Base-by-base conservation (phyloP, 306 rosid genomes). In the Dalbergia cochinchinensis region DNA sequence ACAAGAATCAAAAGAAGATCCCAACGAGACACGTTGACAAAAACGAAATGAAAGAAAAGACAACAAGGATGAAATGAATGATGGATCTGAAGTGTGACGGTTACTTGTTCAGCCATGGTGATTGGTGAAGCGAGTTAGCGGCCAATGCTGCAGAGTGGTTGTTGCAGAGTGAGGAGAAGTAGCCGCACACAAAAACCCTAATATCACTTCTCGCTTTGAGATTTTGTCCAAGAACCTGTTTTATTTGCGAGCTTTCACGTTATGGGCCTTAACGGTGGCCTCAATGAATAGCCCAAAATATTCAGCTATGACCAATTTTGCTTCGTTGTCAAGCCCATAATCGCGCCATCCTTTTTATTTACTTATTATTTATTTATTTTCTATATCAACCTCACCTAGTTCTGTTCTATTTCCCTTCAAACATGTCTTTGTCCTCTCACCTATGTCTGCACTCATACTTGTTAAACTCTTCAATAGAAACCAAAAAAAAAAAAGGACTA, bases 41-140 rank as follows among this genome's bases (percentile, higher is more conserved):
- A 80, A 14, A 66, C 6, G 7, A 1, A 51, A 6, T 7, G 11
- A n/a, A 15, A 4, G 65, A 66, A 14, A 13, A 11, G 19, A 7
- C 18, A 22, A 18, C 37, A 26, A 13, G n/a, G n/a, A 31, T 47
- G 4, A 37, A 4, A 35, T 0, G 4, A 22, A 15, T 0, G 7
- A n/a, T 48, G 42, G 3, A 64, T 20, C 35, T 1, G 34, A 10
- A 51, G 19, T 4, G 41, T 26, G 31, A 26, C 33, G 65, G 35
- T 18, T 0, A 91, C 93, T 83, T 93, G 94, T 61, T 91, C 98
- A 0, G 93, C 98, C 98, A 93, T 93, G 88, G 71, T 54, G 60
- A 54, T 8, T 90, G 87, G 71, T 72, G 61, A 65, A 68, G 16
- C 33, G 33, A 39, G 57, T 33, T 5, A 6, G 1, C 59, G 80